Conservation (phyloP, 2,329 filamentous ascomycete species). For the Diplodia mutila region DNA sequence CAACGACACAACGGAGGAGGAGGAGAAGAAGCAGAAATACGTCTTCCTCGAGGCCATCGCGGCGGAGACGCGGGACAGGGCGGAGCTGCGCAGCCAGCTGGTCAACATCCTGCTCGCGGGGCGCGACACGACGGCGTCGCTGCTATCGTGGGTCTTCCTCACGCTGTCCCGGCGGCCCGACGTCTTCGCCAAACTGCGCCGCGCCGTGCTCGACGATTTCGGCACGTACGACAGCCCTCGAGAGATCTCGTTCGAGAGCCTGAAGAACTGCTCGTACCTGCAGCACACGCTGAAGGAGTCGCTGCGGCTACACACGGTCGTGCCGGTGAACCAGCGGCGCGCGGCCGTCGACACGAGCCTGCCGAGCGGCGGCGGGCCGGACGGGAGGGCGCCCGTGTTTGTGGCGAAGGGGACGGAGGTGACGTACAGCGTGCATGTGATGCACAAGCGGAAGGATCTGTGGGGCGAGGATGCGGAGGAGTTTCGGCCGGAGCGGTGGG, state of each 20-base stretch:
- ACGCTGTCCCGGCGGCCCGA: conserved; percentile 38
- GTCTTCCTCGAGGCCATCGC: conserved; percentile 53
- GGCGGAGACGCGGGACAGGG: conserved; percentile 49
- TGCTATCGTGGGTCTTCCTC: conserved; percentile 47
- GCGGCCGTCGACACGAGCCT: conserved; percentile 56
- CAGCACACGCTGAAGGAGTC: conserved; percentile 64
- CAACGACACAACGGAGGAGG: too few relatives aligned
- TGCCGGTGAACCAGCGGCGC: conserved; percentile 57
- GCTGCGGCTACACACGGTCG: conserved; percentile 59
- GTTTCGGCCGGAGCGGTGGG: conserved; percentile 56
- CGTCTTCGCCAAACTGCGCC: conserved; percentile 43
- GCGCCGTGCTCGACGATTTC: conserved; percentile 40
- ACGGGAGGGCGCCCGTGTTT: conserved; percentile 54
- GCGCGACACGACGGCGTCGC: conserved; percentile 44
- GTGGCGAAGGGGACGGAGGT: conserved; percentile 54
- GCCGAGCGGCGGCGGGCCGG: conserved; percentile 54
- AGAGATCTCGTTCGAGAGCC: conserved; percentile 49
- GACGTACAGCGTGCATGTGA: conserved; percentile 50
- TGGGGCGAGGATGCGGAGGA: conserved; percentile 54
- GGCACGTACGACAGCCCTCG: conserved; percentile 47
- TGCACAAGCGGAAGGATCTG: conserved; percentile 56
- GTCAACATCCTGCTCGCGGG: conserved; percentile 51
- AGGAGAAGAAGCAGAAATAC: conserved; percentile 36
- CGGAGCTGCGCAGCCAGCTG: conserved; percentile 49
- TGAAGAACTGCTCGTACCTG: conserved; percentile 60